Conservation (phyloP, 2,329 filamentous ascomycete species). For the Microdochium paspali region DNA sequence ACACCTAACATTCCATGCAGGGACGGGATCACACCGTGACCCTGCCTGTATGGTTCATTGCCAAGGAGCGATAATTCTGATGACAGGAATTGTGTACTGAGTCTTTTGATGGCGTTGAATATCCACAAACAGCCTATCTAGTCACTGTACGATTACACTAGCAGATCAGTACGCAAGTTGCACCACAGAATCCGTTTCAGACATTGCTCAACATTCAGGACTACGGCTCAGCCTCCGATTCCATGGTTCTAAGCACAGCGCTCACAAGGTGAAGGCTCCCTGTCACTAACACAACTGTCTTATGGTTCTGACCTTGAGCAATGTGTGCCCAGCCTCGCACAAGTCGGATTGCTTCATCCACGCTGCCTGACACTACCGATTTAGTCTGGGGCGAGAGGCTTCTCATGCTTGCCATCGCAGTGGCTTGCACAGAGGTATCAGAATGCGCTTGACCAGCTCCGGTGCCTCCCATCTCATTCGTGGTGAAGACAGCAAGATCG, state of each 20-base stretch:
- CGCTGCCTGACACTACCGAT: conserved; percentile 51
- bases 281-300: conserved; percentile 61
- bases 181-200: neutral
- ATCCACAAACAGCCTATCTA: too few species aligned
- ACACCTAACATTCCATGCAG: too few species aligned
- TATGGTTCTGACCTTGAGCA: conserved; percentile 24
- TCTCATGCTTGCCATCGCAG: conserved; percentile 52
- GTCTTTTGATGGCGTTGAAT: too few species aligned
- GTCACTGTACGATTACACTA: too few species aligned
- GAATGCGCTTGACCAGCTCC: conserved; percentile 44
- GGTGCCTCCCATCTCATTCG: conserved; percentile 44
- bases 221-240: conserved; percentile 28
- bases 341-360: conserved; percentile 58
- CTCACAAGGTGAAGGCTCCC: conserved; percentile 82
- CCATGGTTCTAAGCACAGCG: conserved; percentile 65
- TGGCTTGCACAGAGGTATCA: conserved; percentile 54
- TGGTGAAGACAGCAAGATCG: conserved; percentile 68
- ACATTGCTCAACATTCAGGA: too few species aligned
- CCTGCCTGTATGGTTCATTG: too few species aligned
- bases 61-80: too few species aligned
- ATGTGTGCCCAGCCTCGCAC: conserved; percentile 31
- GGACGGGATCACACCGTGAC: too few species aligned
- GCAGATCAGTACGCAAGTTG: neutral
- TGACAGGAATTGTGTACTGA: too few species aligned
- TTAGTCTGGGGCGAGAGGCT: conserved; percentile 35